Evolutionary conservation across 23 red algal genomes (phyloP).

Genomic region (Gracilariopsis chorda): DNA sequence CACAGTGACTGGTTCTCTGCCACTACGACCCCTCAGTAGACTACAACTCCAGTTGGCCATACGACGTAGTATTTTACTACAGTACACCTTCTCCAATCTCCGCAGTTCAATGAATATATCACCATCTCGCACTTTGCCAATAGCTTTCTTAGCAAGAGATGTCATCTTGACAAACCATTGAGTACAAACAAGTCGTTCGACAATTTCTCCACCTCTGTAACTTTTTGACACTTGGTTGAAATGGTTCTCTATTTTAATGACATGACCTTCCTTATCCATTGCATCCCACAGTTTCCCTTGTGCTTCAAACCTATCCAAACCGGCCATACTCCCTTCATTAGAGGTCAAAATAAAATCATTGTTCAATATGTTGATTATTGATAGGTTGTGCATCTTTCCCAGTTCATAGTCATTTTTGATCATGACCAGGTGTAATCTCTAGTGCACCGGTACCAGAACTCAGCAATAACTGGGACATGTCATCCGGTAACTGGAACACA

Average conservation of each 20-base stretch:
- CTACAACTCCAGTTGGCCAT: slow-evolving; percentile 86
- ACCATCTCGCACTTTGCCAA: slow-evolving; percentile 56
- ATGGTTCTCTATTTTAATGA: slow-evolving; percentile 53
- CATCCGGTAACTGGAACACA: slow-evolving; percentile 72
- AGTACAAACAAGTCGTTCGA: slow-evolving; percentile 84
- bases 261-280: slow-evolving; percentile 56
- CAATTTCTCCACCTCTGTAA: slow-evolving; percentile 83
- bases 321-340: slow-evolving; percentile 40
- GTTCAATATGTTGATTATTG: slow-evolving; percentile 76
- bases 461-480: slow-evolving; percentile 76
- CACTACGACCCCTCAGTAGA: slow-evolving; percentile 92
- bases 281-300: slow-evolving; percentile 70
- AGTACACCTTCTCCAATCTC: slow-evolving; percentile 92
- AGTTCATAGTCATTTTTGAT: slow-evolving; percentile 88
- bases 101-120: slow-evolving; percentile 65
- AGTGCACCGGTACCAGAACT: slow-evolving; percentile 94
- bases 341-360: slow-evolving; percentile 78
- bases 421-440: slow-evolving; percentile 94
- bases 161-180: slow-evolving; percentile 92
- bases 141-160: slow-evolving; percentile 60
- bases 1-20: too few relatives aligned
- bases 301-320: slow-evolving; percentile 77
- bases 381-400: slow-evolving; percentile 75
- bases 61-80: slow-evolving; percentile 78
- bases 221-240: slow-evolving; percentile 80